Percentiles rank a stretch among this genome's conserved stretches.
Evolutionary conservation across 2,329 filamentous ascomycete genomes (phyloP).

Genomic region (Epichloe gansuensis): DNA sequence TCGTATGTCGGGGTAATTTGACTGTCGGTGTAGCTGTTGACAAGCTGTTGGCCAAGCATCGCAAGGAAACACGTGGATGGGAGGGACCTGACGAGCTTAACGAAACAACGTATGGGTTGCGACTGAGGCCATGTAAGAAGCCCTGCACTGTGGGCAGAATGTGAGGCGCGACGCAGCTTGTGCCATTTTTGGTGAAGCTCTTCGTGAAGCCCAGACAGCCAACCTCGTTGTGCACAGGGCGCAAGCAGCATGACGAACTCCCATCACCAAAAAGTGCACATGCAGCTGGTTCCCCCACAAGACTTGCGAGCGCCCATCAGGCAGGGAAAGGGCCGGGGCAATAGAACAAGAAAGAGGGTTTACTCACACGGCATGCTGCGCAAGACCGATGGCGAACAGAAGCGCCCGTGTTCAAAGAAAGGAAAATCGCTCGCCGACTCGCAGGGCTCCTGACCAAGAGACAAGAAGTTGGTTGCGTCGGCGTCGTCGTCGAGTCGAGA

Average conservation of each 20-base stretch:
- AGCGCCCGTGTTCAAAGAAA: slow-evolving; percentile 11
- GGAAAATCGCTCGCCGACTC: slow-evolving; percentile 1
- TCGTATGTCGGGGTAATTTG: slow-evolving; percentile 2
- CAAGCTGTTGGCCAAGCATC: not conserved
- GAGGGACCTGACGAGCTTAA: not conserved
- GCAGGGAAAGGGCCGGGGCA: slow-evolving; percentile 1
- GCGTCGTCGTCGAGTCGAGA: slow-evolving; percentile 1
- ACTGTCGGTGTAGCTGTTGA: not conserved
- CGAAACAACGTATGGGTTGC: not conserved
- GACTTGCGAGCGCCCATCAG: not conserved
- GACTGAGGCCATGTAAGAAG: not conserved
- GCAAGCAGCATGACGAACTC: not conserved
- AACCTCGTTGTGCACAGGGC: not conserved
- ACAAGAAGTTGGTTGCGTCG: slow-evolving; percentile 2
- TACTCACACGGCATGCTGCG: slow-evolving; percentile 28
- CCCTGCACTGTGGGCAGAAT: not conserved
- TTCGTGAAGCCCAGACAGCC: not conserved
- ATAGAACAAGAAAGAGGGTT: not conserved
- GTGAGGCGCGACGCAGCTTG: not conserved
- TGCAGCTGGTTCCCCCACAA: not conserved
- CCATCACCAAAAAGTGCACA: not conserved
- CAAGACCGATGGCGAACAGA: slow-evolving; percentile 13
- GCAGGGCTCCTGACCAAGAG: slow-evolving; percentile 10
- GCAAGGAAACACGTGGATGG: not conserved
- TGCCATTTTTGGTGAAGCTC: not conserved